Evolutionary conservation across 371 early-diverging fungal genomes (phyloP), one percentile per base, ranked within the genome.

Genomic region (Mucor irregularis): DNA sequence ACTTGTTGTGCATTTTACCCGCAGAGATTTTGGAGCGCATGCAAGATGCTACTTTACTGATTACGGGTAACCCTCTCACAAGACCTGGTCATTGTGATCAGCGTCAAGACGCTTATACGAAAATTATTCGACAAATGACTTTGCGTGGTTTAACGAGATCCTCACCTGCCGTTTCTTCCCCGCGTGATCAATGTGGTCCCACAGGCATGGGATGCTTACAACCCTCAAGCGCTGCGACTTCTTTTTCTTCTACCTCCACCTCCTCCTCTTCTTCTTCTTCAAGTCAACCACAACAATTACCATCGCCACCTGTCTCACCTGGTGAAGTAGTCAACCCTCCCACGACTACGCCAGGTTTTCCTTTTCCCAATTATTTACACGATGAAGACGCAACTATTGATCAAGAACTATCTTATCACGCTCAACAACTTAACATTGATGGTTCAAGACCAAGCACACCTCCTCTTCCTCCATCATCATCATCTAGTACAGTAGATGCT

Each of bases 61-160:
- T 86, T 31, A 83, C 83, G 10, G 85, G 84, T 8, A 86, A 86
- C 40, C 87, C 87, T 2, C 64, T 86, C 51, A 84, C 82, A 19
- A 70, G 77, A 8, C 71, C 75, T 14, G 79, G 75, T 4, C 64
- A 70, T 24, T 78, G 79, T 61, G 73, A 74, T 50, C 58, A 63
- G 16, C 56, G 33, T 57, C 72, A 49, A 56, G 74, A 80, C 38
- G 77, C 76, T 4, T 78, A 84, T 54, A 64, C 77, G 4, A 66
- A 64, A 3, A 68, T 84, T 30, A 53, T 84, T 17, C 64, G 68
- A 46, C 76, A 66, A 49, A 79, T 84, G 63, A 79, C 81, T 7
- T 58, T 73, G 52, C 66, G 78, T 21, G 84, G 76, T 0, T 64
- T 82, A 28, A 45, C 80, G 54, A 66, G 74, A 11, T 64, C 64